These are phyloP conservation scores for Penicillium daleae DNA, from an alignment of 495 filamentous ascomycete genomes.

Conservation along the genomic window DNA sequence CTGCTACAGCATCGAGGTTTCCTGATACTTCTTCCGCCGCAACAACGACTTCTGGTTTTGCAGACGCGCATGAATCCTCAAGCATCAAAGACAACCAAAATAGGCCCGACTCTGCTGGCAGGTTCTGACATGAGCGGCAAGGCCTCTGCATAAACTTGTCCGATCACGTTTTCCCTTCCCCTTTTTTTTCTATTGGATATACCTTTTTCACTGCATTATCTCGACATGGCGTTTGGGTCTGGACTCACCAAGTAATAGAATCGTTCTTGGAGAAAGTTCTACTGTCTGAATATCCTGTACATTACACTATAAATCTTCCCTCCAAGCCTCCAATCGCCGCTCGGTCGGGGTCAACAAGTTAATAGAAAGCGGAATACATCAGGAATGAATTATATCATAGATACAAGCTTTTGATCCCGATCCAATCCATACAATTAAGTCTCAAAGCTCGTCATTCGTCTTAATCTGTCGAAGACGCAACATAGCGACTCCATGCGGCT, in stretches of 20 bases:
- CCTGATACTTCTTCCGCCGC: conserved; percentile 23
- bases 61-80: conserved; percentile 13
- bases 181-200: not conserved
- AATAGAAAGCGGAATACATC: not conserved
- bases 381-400: not conserved
- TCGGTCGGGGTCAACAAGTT: conserved; percentile 1
- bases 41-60: conserved; percentile 16
- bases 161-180: not conserved
- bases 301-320: conserved; percentile 22
- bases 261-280: not conserved
- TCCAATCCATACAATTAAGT: not conserved
- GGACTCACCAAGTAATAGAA: conserved; percentile 1
- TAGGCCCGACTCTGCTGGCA: not conserved
- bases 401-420: conserved; percentile 5
- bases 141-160: not conserved
- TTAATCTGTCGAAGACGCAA: conserved; percentile 48
- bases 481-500: conserved; percentile 49
- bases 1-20: conserved; percentile 18
- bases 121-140: conserved; percentile 3
- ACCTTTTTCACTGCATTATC: conserved; percentile 10
- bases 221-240: conserved; percentile 20
- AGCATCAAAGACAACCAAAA: conserved; percentile 6
- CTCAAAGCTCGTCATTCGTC: conserved; percentile 51
- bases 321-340: conserved; percentile 26
- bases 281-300: conserved; percentile 16